Percentiles rank a stretch among this genome's conserved stretches.
Conservation (phyloP, 495 filamentous ascomycete species). For the Chaetomium tenue region DNA sequence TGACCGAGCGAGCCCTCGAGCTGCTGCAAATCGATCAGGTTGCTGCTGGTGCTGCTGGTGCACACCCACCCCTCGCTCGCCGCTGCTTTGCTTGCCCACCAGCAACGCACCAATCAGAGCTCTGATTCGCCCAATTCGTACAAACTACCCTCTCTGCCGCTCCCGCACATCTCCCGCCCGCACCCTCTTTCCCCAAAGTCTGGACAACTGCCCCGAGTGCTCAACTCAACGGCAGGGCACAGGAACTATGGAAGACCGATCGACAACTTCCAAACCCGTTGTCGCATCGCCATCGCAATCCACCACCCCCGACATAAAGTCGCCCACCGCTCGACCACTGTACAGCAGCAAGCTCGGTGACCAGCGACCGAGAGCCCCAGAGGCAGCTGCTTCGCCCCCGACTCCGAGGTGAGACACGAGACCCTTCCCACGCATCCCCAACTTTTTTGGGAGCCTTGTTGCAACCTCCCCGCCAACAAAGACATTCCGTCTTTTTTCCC, state of each 20-base stretch:
- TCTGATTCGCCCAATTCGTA: constrained; percentile 38
- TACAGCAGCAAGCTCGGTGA: constrained; percentile 42
- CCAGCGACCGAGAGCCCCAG: constrained; percentile 30
- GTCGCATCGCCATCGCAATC: constrained; percentile 30
- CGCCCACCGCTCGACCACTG: constrained; percentile 31
- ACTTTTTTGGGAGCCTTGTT: constrained; percentile 25
- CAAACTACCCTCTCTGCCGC: constrained; percentile 39
- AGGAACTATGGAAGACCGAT: constrained; percentile 41
- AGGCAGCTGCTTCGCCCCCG: constrained; percentile 28
- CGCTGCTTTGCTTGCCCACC: constrained; percentile 11
- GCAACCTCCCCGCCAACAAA: constrained; percentile 30
- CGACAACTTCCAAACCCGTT: constrained; percentile 31
- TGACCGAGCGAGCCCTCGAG: constrained; percentile 1
- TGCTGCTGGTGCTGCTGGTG: constrained; percentile 8
- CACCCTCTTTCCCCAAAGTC: constrained; percentile 37
- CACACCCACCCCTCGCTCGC: constrained; percentile 8
- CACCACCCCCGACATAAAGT: constrained; percentile 32
- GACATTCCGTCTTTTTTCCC: constrained; percentile 1
- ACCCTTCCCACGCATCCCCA: constrained; percentile 26
- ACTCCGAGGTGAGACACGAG: constrained; percentile 41
- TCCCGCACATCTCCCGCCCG: constrained; percentile 37
- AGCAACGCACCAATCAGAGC: constrained; percentile 23
- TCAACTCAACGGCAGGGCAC: constrained; percentile 31
- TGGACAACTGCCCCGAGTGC: constrained; percentile 33
- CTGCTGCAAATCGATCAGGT: constrained; percentile 18